These are phyloP conservation scores for Ogataea dorogensis DNA, from an alignment of 805 yeast genomes.

Conservation along the genomic window DNA sequence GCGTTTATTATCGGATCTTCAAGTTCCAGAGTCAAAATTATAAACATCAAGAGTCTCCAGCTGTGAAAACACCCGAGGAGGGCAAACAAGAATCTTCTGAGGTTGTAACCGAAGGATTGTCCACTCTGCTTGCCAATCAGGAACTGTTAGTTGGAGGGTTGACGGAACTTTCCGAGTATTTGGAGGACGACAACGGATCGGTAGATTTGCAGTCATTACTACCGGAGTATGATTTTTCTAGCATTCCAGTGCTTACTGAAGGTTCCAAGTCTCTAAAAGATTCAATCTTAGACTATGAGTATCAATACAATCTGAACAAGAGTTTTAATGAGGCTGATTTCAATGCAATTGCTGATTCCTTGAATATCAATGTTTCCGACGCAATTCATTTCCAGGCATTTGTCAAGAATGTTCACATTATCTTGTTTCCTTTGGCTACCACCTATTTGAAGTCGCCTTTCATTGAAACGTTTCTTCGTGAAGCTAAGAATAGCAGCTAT, in stretches of 20 bases:
- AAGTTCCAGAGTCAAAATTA: slow-evolving; percentile 25
- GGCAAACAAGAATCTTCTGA: not conserved
- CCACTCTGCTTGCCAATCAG: slow-evolving; percentile 23
- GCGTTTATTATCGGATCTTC: slow-evolving; percentile 34
- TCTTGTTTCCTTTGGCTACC: slow-evolving; percentile 29
- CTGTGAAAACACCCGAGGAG: not conserved
- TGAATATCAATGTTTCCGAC: slow-evolving; percentile 25
- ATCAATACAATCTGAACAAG: slow-evolving; percentile 17
- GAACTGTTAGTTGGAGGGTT: slow-evolving; percentile 25
- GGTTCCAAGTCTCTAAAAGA: not conserved
- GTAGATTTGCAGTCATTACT: slow-evolving; percentile 11
- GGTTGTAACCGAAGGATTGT: slow-evolving; percentile 15
- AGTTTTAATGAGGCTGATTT: slow-evolving; percentile 20
- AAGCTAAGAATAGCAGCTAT: slow-evolving; percentile 47
- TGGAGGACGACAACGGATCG: slow-evolving; percentile 11
- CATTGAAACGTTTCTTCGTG: slow-evolving; percentile 25
- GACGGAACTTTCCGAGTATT: slow-evolving; percentile 16
- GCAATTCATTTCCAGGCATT: slow-evolving; percentile 29
- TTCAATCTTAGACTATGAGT: slow-evolving; percentile 21
- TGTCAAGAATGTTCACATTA: slow-evolving; percentile 29
- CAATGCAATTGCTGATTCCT: slow-evolving; percentile 19
- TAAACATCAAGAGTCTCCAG: not conserved
- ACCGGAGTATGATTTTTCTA: slow-evolving; percentile 13
- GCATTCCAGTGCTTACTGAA: not conserved
- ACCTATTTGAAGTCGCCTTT: slow-evolving; percentile 30